phyloP scores from a whole-genome alignment of 2,329 filamentous ascomycete species.

The Fusarium beomiforme region DNA sequence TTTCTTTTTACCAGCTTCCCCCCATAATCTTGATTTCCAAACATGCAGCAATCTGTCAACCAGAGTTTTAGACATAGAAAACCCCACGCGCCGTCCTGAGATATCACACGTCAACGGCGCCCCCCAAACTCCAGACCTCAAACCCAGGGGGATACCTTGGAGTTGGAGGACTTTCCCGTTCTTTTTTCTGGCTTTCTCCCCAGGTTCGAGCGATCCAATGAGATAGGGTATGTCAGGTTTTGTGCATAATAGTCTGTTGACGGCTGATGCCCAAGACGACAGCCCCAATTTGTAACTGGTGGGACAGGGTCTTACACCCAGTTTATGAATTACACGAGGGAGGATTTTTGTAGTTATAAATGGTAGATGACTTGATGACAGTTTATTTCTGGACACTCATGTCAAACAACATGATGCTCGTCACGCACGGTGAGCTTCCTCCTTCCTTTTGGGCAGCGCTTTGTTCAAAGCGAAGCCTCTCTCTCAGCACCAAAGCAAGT shows the following conservation, averaged over 20 bases:
- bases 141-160: not conserved
- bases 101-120: conserved; percentile 39
- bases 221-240: not conserved
- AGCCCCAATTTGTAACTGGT: conserved; percentile 7
- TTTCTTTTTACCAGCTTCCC: not conserved
- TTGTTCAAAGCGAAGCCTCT: conserved; percentile 11
- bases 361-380: not conserved
- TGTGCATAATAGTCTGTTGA: conserved; percentile 4
- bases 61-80: conserved; percentile 10
- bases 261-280: conserved; percentile 20
- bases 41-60: conserved; percentile 3
- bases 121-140: conserved; percentile 12
- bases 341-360: not conserved
- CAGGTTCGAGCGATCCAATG: conserved; percentile 18
- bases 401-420: conserved; percentile 6
- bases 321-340: not conserved
- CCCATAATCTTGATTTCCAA: conserved; percentile 21
- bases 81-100: conserved; percentile 28
- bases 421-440: conserved; percentile 1
- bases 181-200: conserved; percentile 12
- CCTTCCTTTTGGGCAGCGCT: not conserved
- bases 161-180: not conserved
- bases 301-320: not conserved
- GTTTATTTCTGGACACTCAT: not conserved
- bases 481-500: not conserved